Evolutionary conservation across 2,329 filamentous ascomycete species (phyloP).

Genomic region (Bipolaris cookei): DNA sequence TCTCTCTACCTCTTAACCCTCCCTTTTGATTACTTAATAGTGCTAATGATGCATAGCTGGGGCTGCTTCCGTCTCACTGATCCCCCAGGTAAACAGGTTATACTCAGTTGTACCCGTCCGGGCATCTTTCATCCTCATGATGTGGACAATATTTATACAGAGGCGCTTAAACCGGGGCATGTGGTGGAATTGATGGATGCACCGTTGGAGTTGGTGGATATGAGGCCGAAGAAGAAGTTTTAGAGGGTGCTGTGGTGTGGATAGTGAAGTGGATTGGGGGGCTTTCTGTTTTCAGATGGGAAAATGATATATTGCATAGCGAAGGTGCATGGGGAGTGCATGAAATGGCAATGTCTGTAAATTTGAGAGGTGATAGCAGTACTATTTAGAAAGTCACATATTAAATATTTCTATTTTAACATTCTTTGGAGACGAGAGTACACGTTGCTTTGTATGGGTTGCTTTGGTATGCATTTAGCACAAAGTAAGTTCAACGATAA

Average conservation of each 20-base stretch:
- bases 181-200: constrained; percentile 64
- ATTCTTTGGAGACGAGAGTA: too few relatives aligned
- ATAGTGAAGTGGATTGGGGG: too few relatives aligned
- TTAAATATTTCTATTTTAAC: too few relatives aligned
- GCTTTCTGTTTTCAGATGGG: background rate
- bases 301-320: constrained; percentile 9
- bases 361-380: too few relatives aligned
- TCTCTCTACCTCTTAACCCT: too few relatives aligned
- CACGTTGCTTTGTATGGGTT: too few relatives aligned
- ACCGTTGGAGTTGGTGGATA: constrained; percentile 70
- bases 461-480: too few relatives aligned
- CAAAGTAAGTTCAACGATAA: too few relatives aligned
- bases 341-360: too few relatives aligned
- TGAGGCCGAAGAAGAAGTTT: constrained; percentile 49
- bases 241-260: background rate
- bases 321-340: background rate
- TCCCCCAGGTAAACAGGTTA: constrained; percentile 85
- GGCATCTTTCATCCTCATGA: constrained; percentile 84
- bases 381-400: too few relatives aligned
- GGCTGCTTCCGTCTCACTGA: constrained; percentile 93
- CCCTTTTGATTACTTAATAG: background rate
- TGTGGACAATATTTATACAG: constrained; percentile 76
- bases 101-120: constrained; percentile 76
- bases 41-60: constrained; percentile 62
- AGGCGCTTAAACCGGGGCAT: constrained; percentile 66